phyloP scores from a whole-genome alignment of 2,329 filamentous ascomycete species.

The Apiospora marii region DNA sequence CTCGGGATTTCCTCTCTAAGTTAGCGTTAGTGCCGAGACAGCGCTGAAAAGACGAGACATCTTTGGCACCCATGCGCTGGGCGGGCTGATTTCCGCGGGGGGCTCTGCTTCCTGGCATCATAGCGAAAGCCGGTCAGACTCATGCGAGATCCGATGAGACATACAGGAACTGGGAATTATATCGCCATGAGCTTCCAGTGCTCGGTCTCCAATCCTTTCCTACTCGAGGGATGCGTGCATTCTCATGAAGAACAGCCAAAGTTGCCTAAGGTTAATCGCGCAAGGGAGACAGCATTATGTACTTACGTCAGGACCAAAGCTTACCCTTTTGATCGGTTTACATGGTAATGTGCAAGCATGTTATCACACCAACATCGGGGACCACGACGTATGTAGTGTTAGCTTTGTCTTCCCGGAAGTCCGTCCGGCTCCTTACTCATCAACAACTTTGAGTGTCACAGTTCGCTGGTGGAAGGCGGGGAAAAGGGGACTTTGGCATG shows the following conservation, averaged over 20 bases:
- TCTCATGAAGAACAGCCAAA: not conserved
- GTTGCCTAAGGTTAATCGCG: not conserved
- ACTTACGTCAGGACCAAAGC: not conserved
- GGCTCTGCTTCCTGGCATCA: not conserved
- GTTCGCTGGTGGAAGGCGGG: not conserved
- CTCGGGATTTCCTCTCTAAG: not conserved
- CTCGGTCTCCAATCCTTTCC: not conserved
- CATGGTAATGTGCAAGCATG: not conserved
- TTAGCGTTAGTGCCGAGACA: not conserved
- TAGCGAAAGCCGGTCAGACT: not conserved
- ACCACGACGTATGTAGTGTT: not conserved
- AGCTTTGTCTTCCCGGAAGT: not conserved
- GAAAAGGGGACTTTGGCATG: not conserved
- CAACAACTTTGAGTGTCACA: not conserved
- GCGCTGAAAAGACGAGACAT: not conserved
- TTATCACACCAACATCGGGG: not conserved
- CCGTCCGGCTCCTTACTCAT: not conserved
- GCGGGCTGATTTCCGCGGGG: not conserved
- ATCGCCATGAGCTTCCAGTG: not conserved
- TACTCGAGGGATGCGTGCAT: not conserved
- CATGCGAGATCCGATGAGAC: not conserved
- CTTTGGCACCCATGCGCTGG: not conserved
- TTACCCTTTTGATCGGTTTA: not conserved
- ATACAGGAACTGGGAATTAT: not conserved
- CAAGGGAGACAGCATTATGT: not conserved